Evolutionary conservation across 192 early-diverging fungal species (phyloP), one percentile per base, ranked within the genome.

Genomic region (Cetraspora pellucida): DNA sequence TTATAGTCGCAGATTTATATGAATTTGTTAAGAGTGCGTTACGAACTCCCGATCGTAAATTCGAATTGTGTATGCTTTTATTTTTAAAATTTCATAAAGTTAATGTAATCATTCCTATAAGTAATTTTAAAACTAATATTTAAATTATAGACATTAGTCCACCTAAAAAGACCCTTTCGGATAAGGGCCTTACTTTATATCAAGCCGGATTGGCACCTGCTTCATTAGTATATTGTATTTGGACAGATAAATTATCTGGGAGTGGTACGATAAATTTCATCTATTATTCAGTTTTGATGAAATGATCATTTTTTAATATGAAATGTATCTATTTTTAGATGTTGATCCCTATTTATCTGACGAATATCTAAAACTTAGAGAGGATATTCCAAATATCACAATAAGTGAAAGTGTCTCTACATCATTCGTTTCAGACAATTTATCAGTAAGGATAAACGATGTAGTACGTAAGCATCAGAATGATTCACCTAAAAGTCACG

Each of bases 171-270:
- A 80, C 83, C 25, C 74, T 89, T 23, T n/a, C 78, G n/a, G 84
- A 85, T 46, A 67, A 81, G 37, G 74, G 76, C 5, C 28, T 83
- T 57, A 82, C 82, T 17, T 63, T 89, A 31, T 88, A 81, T 72
- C 81, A 87, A 64, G 85, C 86, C 30, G 82, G 81, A 61, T 61
- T 89, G 23, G 73, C 88, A n/a, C 88, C 88, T 19, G 85, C 85
- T 46, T 86, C 85, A 10, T 81, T 86, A 73, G 84, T 89, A 0
- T 80, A 83, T 54, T 87, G 87, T 75, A 81, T 78, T 37, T 87
- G 86, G 84, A 63, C 72, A 60, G 82, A 85, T 25, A 80, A 75
- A 30, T 19, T 28, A n/a, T 19, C 19, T 31, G 31, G 19, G 37
- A 16, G 10, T 25, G 25, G 21, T 71, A 21, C 17, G 10, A 10